Evolutionary conservation across 176 grass and related monocot genomes (phyloP).

Genomic region (Themeda triandra): DNA sequence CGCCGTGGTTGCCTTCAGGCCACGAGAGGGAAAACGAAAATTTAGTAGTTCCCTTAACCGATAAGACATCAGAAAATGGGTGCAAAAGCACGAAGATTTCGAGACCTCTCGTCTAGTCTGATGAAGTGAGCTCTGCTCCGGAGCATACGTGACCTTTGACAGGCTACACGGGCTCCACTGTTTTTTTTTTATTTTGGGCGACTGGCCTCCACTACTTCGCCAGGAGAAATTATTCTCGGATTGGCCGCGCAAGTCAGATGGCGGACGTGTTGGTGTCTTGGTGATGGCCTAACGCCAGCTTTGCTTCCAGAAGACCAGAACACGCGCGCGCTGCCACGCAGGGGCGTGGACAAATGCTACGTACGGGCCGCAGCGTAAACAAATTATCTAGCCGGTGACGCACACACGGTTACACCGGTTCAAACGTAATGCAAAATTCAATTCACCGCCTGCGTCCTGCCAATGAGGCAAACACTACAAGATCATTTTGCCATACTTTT

Average conservation of each 20-base stretch:
- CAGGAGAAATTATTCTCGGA: neutral
- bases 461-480: neutral
- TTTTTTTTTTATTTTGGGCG: no score
- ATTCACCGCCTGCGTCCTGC: neutral
- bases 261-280: neutral
- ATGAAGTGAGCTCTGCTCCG: neutral
- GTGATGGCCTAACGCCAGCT: neutral
- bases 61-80: neutral
- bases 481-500: no score
- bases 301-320: slow-evolving; percentile 14
- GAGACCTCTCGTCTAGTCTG: neutral
- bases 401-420: slow-evolving; percentile 37
- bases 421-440: slow-evolving; percentile 18
- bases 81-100: neutral
- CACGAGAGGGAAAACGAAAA: neutral
- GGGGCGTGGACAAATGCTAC: slow-evolving; percentile 4
- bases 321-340: neutral
- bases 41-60: neutral
- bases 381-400: neutral
- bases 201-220: neutral
- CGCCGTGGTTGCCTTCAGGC: neutral
- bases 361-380: neutral
- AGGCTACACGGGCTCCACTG: neutral
- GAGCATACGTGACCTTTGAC: neutral
- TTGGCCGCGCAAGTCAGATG: neutral